These are phyloP conservation scores for Petunia axillaris DNA, from an alignment of 257 asterid species.

Conservation along the genomic window DNA sequence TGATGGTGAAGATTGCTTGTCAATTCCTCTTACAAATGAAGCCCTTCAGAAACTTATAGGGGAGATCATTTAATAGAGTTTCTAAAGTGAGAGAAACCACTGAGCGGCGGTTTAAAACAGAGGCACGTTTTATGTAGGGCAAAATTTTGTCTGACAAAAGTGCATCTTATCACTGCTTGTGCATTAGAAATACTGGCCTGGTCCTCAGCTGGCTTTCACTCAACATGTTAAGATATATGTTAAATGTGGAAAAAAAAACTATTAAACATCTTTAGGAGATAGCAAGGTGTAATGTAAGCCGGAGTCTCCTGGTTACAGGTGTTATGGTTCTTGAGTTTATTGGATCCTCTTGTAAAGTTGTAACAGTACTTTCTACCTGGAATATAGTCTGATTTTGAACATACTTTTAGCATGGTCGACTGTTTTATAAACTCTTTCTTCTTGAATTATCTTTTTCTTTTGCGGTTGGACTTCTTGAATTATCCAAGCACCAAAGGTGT, in stretches of 20 bases:
- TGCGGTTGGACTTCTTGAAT: too few relatives aligned
- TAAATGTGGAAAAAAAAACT: neutral
- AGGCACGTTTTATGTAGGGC: neutral
- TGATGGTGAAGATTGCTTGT: constrained; percentile 86
- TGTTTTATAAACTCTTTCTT: neutral
- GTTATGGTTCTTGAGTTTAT: neutral
- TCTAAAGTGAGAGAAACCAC: neutral
- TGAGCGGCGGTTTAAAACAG: neutral
- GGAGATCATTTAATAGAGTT: constrained; percentile 57
- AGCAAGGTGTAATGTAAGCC: neutral
- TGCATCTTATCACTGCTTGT: neutral
- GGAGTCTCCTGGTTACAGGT: neutral
- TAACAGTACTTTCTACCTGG: neutral
- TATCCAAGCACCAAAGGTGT: too few relatives aligned
- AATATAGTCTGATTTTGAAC: neutral
- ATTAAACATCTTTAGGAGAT: neutral
- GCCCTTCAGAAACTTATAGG: constrained; percentile 76
- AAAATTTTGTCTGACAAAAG: neutral
- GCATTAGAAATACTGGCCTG: neutral
- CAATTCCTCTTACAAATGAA: constrained; percentile 73
- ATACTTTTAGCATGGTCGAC: neutral
- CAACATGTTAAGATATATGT: neutral
- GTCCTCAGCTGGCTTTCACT: constrained; percentile 10
- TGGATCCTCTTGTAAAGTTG: neutral
- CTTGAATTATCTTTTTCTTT: neutral